Percentiles rank a stretch among this genome's conserved stretches.
Evolutionary conservation across 1,284 basidiomycete species (phyloP).

Genomic region (Ceratobasidium sp.): DNA sequence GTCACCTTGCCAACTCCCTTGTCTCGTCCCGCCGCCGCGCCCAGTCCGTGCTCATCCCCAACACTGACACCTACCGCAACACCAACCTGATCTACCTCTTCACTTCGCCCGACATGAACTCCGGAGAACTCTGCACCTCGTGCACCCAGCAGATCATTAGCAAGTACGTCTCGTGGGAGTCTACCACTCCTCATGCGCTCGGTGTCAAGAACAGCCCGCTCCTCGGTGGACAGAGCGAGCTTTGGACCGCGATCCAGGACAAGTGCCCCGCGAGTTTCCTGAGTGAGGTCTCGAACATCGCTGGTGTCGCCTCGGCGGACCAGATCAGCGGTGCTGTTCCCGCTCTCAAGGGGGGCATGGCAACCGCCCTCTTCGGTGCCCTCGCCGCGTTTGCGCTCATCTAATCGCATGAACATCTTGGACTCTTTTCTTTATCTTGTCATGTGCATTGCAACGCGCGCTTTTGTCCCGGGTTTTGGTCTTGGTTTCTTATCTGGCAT

Average conservation of each 20-base stretch:
- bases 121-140: slow-evolving; percentile 72
- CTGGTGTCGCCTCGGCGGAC: slow-evolving; percentile 13
- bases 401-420: slow-evolving; percentile 12
- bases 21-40: slow-evolving; percentile 40
- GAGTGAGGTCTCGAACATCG: slow-evolving; percentile 49
- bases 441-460: background rate
- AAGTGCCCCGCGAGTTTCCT: slow-evolving; percentile 57
- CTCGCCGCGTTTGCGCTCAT: slow-evolving; percentile 32
- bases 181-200: slow-evolving; percentile 73
- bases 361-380: slow-evolving; percentile 25
- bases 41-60: slow-evolving; percentile 60
- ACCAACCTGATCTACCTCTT: slow-evolving; percentile 84
- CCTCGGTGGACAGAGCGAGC: slow-evolving; percentile 68
- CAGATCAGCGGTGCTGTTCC: slow-evolving; percentile 14
- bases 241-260: slow-evolving; percentile 71
- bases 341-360: background rate
- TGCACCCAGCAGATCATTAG: slow-evolving; percentile 82
- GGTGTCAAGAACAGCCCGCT: slow-evolving; percentile 73
- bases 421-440: background rate
- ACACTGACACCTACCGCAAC: slow-evolving; percentile 69
- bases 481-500: background rate
- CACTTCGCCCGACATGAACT: slow-evolving; percentile 65
- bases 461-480: slow-evolving; percentile 5
- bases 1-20: slow-evolving; percentile 45
- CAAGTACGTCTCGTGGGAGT: slow-evolving; percentile 80